phyloP scores from a whole-genome alignment of 257 asterid genomes.

The Solanum phureja region DNA sequence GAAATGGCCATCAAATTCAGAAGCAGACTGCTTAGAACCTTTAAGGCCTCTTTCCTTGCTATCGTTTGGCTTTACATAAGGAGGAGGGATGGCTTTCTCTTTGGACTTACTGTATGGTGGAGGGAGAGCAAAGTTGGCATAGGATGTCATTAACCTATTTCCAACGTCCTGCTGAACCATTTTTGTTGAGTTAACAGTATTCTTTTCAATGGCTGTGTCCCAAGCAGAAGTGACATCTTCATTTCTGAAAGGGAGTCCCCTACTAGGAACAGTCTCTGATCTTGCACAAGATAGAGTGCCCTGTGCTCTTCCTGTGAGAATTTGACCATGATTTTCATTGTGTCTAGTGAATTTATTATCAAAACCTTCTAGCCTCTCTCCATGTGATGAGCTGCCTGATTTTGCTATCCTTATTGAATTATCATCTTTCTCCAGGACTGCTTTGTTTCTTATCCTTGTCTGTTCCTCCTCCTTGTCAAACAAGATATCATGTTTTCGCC shows the following conservation, averaged over 20 bases:
- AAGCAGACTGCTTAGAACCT: slow-evolving; percentile 26
- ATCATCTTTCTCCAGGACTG: slow-evolving; percentile 20
- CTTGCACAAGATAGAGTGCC: slow-evolving; percentile 27
- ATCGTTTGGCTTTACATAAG: slow-evolving; percentile 52
- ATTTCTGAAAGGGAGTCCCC: slow-evolving; percentile 17
- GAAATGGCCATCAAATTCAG: slow-evolving; percentile 12
- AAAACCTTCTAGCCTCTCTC: slow-evolving; percentile 20
- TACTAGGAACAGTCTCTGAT: slow-evolving; percentile 16
- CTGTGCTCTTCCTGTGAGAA: slow-evolving; percentile 10
- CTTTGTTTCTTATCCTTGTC: slow-evolving; percentile 21
- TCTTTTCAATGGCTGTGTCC: slow-evolving; percentile 8
- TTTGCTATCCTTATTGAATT: slow-evolving; percentile 22
- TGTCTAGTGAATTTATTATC: slow-evolving; percentile 5
- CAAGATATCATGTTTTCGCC: slow-evolving; percentile 14
- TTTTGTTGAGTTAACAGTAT: slow-evolving; percentile 10
- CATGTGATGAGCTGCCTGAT: slow-evolving; percentile 29
- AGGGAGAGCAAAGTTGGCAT: slow-evolving; percentile 32
- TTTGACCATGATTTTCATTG: neutral
- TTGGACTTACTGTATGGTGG: slow-evolving; percentile 72
- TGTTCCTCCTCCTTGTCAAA: slow-evolving; percentile 20
- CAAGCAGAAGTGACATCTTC: slow-evolving; percentile 17
- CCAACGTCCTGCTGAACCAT: slow-evolving; percentile 23
- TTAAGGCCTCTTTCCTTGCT: slow-evolving; percentile 23
- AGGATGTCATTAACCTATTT: slow-evolving; percentile 25
- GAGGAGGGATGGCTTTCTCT: slow-evolving; percentile 40